Evolutionary conservation across 2,329 filamentous ascomycete species (phyloP), one percentile per base, ranked within the genome.

Genomic region (Fusarium sulawesiense): DNA sequence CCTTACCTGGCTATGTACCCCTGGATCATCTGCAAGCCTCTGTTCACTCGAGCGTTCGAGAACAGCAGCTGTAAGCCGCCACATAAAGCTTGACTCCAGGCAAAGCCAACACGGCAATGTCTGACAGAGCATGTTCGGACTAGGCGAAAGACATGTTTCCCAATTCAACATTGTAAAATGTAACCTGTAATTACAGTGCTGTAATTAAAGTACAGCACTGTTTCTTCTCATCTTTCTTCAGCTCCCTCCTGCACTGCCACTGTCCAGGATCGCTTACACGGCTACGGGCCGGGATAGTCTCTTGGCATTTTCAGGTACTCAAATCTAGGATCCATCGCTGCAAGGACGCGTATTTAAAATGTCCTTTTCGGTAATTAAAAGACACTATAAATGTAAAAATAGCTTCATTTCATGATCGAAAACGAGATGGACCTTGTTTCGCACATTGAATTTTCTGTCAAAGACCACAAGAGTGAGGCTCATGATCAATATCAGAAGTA

Each of bases 271-370:
- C 20, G 46, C 50, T 56, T 64, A 55, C 46, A 55, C 55, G 54
- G 66, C 65, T 60, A 46, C 66, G 66, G 66, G 32, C 66, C 66
- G 64, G 56, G 54, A 66, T 68, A 64, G 65, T 47, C 45, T 60
- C 65, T 53, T 64, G 49, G 64, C 62, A 44, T 60, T 56, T 34
- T 42, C 49, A 59, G 58, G 50, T 44, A 46, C 54, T 60, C 18
- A 37, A 21, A 47, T 60, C 12, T 27, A 41, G 25, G 27, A 56
- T 42, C 34, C 34, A 37, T 37, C 34, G 34, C 34, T n/a, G 34
- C 18, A 29, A 51, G 13, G 49, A 51, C 41, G 41, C 41, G 41
- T 44, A 44, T 21, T 51, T 20, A 16, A 16, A 47, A 29, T 21
- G 11, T 44, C 21, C 41, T 27, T 51, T 51, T 51, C 49, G 49